Conservation (phyloP, 192 early-diverging fungal species). For the Backusella westeae region DNA sequence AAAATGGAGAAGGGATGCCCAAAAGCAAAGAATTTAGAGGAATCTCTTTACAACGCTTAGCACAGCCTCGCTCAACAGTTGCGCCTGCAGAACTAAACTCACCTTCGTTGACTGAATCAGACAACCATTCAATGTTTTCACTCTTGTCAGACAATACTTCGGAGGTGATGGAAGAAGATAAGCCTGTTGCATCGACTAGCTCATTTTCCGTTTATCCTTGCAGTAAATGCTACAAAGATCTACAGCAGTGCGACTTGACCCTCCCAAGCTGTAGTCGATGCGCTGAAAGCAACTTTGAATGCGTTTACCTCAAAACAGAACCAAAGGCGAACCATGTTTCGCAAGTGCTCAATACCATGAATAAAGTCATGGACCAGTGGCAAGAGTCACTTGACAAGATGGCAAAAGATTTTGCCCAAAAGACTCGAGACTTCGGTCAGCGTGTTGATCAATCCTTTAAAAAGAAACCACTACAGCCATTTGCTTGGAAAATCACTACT, state of each 20-base stretch:
- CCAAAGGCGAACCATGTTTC: conserved; percentile 42
- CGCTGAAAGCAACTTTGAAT: conserved; percentile 23
- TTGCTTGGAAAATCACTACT: conserved; percentile 43
- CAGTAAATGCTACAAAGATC: conserved; percentile 39
- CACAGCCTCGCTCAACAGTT: conserved; percentile 13
- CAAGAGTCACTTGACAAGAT: conserved; percentile 44
- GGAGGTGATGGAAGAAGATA: not conserved
- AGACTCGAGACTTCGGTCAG: conserved; percentile 31
- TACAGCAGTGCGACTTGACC: conserved; percentile 39
- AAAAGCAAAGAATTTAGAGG: conserved; percentile 13
- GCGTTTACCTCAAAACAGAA: conserved; percentile 32
- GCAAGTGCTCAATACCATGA: conserved; percentile 40
- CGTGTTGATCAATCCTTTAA: conserved; percentile 30
- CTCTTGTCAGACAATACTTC: not conserved
- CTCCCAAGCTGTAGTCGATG: conserved; percentile 35
- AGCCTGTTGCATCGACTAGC: conserved; percentile 14
- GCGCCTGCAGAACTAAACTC: not conserved
- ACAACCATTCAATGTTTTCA: not conserved
- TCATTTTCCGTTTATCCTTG: conserved; percentile 39
- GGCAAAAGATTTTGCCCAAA: conserved; percentile 42
- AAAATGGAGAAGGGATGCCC: conserved; percentile 20
- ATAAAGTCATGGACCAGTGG: conserved; percentile 43
- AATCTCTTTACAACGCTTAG: conserved; percentile 12
- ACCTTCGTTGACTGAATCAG: not conserved
- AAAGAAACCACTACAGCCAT: conserved; percentile 29